Percentiles rank a stretch among this genome's conserved stretches.
Evolutionary conservation across 768 basidiomycete species (phyloP).

Genomic region (Tricholoma hemisulphureum): DNA sequence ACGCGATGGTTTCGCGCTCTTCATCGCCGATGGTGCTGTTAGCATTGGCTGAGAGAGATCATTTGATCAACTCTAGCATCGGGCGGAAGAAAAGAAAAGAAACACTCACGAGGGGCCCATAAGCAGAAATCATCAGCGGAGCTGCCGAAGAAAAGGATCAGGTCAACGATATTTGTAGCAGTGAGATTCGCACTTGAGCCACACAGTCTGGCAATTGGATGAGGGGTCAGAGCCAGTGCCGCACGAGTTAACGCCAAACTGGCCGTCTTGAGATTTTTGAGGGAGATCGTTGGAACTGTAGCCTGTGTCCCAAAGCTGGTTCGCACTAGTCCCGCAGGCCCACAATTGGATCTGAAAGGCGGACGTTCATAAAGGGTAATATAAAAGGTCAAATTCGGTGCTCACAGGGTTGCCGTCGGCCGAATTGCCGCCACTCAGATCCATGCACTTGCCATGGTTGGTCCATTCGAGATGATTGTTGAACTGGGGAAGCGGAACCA

Average conservation of each 20-base stretch:
- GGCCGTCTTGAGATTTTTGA: conserved; percentile 53
- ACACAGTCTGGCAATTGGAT: conserved; percentile 70
- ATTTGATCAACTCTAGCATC: neutral
- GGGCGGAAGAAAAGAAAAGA: conserved; percentile 1
- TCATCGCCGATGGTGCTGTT: conserved; percentile 61
- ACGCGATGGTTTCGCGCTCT: conserved; percentile 69
- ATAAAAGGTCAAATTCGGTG: neutral
- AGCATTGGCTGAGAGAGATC: conserved; percentile 13
- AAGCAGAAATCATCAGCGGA: conserved; percentile 66
- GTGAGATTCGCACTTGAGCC: conserved; percentile 52
- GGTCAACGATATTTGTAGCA: neutral
- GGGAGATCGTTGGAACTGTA: conserved; percentile 45
- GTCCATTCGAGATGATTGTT: conserved; percentile 47
- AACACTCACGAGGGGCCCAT: conserved; percentile 53
- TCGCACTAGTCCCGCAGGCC: conserved; percentile 38
- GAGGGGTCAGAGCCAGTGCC: conserved; percentile 45
- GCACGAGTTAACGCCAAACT: conserved; percentile 67
- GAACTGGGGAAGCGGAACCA: conserved; percentile 11
- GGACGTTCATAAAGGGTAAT: neutral
- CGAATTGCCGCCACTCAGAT: conserved; percentile 42
- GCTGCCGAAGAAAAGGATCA: conserved; percentile 34
- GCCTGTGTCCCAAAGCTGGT: conserved; percentile 54
- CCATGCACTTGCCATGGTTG: conserved; percentile 48
- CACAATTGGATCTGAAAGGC: conserved; percentile 46
- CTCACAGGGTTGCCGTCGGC: conserved; percentile 43